phyloP scores from a whole-genome alignment of 2,329 filamentous ascomycete species.

The Trichoderma sp. region DNA sequence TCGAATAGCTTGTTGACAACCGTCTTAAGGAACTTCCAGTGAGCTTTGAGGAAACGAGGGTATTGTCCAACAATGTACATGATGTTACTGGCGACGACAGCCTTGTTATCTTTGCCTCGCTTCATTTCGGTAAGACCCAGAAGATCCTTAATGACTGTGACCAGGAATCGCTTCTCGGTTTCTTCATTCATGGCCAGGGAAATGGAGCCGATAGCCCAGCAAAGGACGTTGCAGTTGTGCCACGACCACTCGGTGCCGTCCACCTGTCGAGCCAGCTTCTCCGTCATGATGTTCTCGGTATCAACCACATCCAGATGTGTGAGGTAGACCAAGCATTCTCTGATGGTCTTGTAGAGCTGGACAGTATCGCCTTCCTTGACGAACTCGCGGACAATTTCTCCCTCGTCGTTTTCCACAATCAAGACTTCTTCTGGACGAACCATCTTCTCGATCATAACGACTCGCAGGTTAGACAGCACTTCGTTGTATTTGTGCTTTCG shows the following conservation, averaged over 20 bases:
- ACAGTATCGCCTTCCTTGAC: conserved; percentile 99
- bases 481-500: conserved; percentile 98
- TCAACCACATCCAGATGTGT: conserved; percentile 97
- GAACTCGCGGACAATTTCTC: conserved; percentile 97
- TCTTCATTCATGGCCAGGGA: conserved; percentile 99
- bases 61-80: conserved; percentile 99
- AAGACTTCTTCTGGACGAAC: conserved; percentile 95
- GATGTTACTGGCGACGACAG: conserved; percentile 97
- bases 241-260: conserved; percentile 97
- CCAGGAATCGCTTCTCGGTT: conserved; percentile 96
- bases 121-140: conserved; percentile 98
- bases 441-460: conserved; percentile 99
- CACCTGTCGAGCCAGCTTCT: conserved; percentile 93
- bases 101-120: conserved; percentile 98
- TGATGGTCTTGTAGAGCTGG: conserved; percentile 97
- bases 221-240: conserved; percentile 99
- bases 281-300: conserved; percentile 98
- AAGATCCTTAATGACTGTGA: conserved; percentile 98
- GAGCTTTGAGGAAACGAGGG: conserved; percentile 94
- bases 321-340: conserved; percentile 94
- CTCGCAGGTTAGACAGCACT: conserved; percentile 86
- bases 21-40: conserved; percentile 99
- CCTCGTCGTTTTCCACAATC: conserved; percentile 99
- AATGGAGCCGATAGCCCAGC: conserved; percentile 98
- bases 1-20: conserved; percentile 99